phyloP scores from a whole-genome alignment of 768 basidiomycete species.

The Trichaptum fuscoviolaceum region DNA sequence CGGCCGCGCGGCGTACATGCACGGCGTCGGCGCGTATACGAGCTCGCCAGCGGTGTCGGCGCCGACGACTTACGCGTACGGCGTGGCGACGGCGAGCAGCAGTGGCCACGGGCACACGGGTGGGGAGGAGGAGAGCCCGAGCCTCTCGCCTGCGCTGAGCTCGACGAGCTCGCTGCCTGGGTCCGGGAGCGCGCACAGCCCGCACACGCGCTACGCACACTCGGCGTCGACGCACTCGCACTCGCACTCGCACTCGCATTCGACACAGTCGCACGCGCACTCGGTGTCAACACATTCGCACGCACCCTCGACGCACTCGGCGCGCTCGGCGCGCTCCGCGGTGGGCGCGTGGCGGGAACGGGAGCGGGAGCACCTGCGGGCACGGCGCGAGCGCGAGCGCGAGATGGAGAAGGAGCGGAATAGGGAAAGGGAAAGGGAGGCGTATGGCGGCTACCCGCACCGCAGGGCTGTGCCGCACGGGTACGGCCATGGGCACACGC shows the following conservation, averaged over 20 bases:
- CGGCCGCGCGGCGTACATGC: neutral
- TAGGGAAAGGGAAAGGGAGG: neutral
- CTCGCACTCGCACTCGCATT: neutral
- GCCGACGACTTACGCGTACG: neutral
- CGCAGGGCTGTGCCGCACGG: neutral
- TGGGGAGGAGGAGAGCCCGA: neutral
- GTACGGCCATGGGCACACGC: neutral
- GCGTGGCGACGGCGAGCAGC: neutral
- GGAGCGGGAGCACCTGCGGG: neutral
- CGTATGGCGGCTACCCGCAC: neutral
- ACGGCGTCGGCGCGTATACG: neutral
- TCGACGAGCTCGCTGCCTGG: neutral
- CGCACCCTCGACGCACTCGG: neutral
- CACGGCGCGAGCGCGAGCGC: neutral
- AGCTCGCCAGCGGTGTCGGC: neutral
- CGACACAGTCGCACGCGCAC: neutral
- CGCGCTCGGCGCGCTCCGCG: neutral
- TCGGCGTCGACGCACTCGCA: neutral
- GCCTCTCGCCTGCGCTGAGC: neutral
- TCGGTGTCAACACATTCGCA: too few relatives aligned
- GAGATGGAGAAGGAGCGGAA: neutral
- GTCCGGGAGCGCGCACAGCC: neutral
- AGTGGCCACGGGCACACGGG: neutral
- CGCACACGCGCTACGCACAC: neutral
- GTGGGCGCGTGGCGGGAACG: neutral